Conservation (phyloP, 1,284 basidiomycete genomes). For the Afroboletus lepidellus region DNA sequence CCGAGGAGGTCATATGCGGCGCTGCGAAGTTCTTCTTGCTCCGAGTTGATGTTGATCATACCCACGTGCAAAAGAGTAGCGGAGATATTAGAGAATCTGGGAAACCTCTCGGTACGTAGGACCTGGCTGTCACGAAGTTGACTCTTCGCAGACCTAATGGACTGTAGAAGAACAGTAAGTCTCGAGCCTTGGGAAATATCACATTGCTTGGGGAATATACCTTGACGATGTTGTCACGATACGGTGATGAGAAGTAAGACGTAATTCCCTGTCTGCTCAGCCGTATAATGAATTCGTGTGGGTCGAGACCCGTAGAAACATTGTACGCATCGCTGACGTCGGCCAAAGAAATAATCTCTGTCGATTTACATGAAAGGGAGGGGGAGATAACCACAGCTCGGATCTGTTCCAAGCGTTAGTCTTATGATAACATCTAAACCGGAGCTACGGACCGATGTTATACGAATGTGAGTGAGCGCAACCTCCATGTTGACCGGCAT, state of each 20-base stretch:
- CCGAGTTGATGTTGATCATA: slow-evolving; percentile 70
- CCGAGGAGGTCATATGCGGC: slow-evolving; percentile 78
- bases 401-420: slow-evolving; percentile 41
- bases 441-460: slow-evolving; percentile 55
- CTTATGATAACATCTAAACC: background rate
- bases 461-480: slow-evolving; percentile 62
- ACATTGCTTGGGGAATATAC: slow-evolving; percentile 36
- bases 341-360: slow-evolving; percentile 73
- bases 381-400: slow-evolving; percentile 65
- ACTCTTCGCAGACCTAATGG: slow-evolving; percentile 69
- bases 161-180: slow-evolving; percentile 35
- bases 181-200: background rate
- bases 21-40: slow-evolving; percentile 72
- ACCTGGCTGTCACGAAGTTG: slow-evolving; percentile 57
- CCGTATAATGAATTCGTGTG: slow-evolving; percentile 80
- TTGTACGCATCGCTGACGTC: slow-evolving; percentile 87
- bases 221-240: slow-evolving; percentile 75
- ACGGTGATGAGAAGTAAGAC: slow-evolving; percentile 65
- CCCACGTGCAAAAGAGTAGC: slow-evolving; percentile 82
- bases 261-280: slow-evolving; percentile 67
- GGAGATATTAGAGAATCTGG: slow-evolving; percentile 78
- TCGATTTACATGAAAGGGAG: slow-evolving; percentile 64
- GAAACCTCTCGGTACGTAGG: slow-evolving; percentile 63
- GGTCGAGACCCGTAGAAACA: slow-evolving; percentile 69
- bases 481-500: slow-evolving; percentile 64